phyloP scores from a whole-genome alignment of 192 early-diverging fungal species.

The Neocallimastix lanati region DNA sequence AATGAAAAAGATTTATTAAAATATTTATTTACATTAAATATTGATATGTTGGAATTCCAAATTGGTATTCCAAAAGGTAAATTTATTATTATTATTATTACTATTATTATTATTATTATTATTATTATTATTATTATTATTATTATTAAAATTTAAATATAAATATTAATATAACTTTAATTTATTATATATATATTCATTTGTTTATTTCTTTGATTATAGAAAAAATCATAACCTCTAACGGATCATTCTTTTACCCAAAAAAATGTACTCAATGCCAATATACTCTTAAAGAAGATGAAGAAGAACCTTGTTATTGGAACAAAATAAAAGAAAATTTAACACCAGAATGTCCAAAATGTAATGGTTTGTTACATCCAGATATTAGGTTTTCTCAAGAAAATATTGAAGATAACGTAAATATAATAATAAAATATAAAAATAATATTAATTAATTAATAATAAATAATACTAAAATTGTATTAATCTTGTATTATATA shows the following conservation, averaged over 20 bases:
- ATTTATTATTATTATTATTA: no score
- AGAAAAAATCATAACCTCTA: background rate
- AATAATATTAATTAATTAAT: no score
- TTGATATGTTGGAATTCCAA: background rate
- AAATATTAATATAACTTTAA: no score
- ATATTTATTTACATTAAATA: background rate
- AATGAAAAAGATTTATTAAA: background rate
- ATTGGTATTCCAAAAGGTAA: background rate
- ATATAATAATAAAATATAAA: no score
- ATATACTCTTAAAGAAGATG: background rate
- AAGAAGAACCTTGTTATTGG: background rate
- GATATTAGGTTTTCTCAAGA: background rate
- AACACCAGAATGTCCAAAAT: background rate
- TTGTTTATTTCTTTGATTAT: no score
- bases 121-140: no score
- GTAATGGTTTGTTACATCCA: background rate
- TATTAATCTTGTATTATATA: no score
- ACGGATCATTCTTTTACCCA: background rate
- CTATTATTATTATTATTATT: no score
- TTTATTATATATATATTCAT: no score
- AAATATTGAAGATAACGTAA: background rate
- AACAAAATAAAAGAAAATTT: background rate
- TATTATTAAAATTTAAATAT: no score
- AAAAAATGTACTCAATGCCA: background rate
- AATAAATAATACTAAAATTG: no score